A percentile compares a stretch with the other conserved stretches of the same genome.
phyloP scores from a whole-genome alignment of 2,329 filamentous ascomycete species.

The Ciborinia camelliae region DNA sequence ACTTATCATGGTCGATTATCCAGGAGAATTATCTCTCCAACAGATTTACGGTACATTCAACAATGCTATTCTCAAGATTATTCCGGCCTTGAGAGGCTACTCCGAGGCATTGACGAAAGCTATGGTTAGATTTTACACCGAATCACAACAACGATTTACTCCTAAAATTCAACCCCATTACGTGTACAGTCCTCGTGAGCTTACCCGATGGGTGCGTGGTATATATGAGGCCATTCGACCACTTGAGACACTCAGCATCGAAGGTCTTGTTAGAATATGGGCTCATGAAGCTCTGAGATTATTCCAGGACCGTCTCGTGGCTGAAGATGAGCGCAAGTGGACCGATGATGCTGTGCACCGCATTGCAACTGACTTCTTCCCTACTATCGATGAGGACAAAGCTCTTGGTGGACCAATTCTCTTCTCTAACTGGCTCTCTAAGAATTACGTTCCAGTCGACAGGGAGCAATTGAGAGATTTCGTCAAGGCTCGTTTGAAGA shows the following conservation, averaged over 20 bases:
- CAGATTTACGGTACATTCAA: slow-evolving; percentile 99
- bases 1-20: slow-evolving; percentile 99
- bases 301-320: slow-evolving; percentile 95
- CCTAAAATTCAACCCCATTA: slow-evolving; percentile 97
- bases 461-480: slow-evolving; percentile 94
- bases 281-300: slow-evolving; percentile 93
- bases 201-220: slow-evolving; percentile 96
- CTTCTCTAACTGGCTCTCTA: slow-evolving; percentile 99
- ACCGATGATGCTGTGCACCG: slow-evolving; percentile 83
- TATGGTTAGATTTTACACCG: slow-evolving; percentile 95
- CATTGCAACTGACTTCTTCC: slow-evolving; percentile 89
- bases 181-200: slow-evolving; percentile 96
- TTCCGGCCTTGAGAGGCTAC: slow-evolving; percentile 91
- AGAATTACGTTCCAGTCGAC: slow-evolving; percentile 96
- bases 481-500: slow-evolving; percentile 93
- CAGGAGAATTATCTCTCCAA: slow-evolving; percentile 86
- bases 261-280: slow-evolving; percentile 95
- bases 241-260: slow-evolving; percentile 79
- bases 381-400: slow-evolving; percentile 86
- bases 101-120: slow-evolving; percentile 90
- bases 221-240: slow-evolving; percentile 96
- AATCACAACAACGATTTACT: slow-evolving; percentile 92
- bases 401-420: slow-evolving; percentile 90
- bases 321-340: slow-evolving; percentile 91
- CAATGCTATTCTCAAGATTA: slow-evolving; percentile 90